Evolutionary conservation across 2,329 filamentous ascomycete species (phyloP), one percentile per base, ranked within the genome.

Genomic region (Clarireedia sp.): DNA sequence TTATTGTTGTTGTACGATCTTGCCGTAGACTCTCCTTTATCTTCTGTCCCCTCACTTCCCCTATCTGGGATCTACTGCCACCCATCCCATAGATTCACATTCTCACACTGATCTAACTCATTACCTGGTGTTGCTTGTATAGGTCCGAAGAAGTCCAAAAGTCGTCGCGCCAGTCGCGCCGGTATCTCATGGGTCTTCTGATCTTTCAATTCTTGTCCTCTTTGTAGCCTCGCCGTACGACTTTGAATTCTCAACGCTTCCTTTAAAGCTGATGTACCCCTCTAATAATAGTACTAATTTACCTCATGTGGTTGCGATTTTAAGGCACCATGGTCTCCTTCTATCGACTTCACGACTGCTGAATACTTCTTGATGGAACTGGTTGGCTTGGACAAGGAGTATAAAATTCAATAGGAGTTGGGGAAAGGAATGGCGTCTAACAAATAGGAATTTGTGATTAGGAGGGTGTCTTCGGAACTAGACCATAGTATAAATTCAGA

Each of bases 61-160:
- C 6, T 41, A 12, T 26, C 17, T 14, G 16, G 6, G 16, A 19
- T 5, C 12, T 16, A 9, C 26, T 17, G 14, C 19, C 24, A 16
- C 14, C 26, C n/a, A 48, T 33, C 14, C 45, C 24, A n/a, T 5
- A 8, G 5, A 5, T 23, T 29, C 24, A 19, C 9, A 17, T 16
- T 43, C 7, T 17, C 26, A 23, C 14, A 50, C 4, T 37, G 4
- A 17, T 55, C 52, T 55, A 55, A 55, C 38, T 29, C 16, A 26
- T 10, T 6, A 23, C 24, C 8, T 24, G 21, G 52, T 50, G 52
- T 55, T 44, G 46, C 37, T 26, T 19, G 19, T 55, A 19, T 55
- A 55, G 52, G 52, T 50, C 44, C 40, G 21, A 50, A 50, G 24
- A 48, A 52, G 19, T 16, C 46, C 19, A 55, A 36, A 26, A 50